Base-by-base conservation (phyloP, 2,329 filamentous ascomycete genomes). In the Apiospora arundinis region DNA sequence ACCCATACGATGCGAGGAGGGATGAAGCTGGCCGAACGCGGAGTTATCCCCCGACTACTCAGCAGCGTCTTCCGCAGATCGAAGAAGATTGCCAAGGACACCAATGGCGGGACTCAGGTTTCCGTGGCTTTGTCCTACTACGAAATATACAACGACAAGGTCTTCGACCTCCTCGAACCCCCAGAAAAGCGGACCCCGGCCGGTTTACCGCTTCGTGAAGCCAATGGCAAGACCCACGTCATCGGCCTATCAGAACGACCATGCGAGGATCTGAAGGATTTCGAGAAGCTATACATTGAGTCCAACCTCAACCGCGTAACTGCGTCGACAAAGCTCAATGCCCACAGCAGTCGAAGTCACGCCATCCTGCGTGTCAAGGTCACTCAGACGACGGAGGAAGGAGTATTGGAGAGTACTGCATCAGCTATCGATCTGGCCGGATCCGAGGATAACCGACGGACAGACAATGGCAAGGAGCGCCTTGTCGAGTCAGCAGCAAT, bases 81-180 rank as follows among this genome's bases (percentile, higher is more conserved):
- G 74, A 93, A 94, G 82, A 97, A 97, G 85, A 91, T 96, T 23
- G 88, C 90, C 74, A 96, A 95, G 82, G 95, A 97, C 77, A 89
- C 91, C 2, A 85, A 87, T 5, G 93, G 91, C 14, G 85, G 90
- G 69, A 95, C 92, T 0, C 87, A 85, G 1, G 93, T 97, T 28
- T 85, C 90, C 11, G 93, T 97, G 21, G 87, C 90, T 16, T 87
- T 98, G 78, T 95, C 93, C 40, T 98, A 98, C 83, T 97, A 97
- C 83, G 95, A 98, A 81, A 97, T 98, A 75, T 98, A 98, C 83
- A 97, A 97, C 81, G 95, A 98, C 84, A 95, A 95, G 80, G 95
- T 97, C 25, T 97, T 92, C 78, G 95, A 98, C 80, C 85, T 98
- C 44, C 94, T 98, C 75, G 93, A 97, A 80, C 87, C 94, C 0